A percentile compares a stretch with the other conserved stretches of the same genome.
Conservation (phyloP, 1,284 basidiomycete species). For the Malassezia restricta region DNA sequence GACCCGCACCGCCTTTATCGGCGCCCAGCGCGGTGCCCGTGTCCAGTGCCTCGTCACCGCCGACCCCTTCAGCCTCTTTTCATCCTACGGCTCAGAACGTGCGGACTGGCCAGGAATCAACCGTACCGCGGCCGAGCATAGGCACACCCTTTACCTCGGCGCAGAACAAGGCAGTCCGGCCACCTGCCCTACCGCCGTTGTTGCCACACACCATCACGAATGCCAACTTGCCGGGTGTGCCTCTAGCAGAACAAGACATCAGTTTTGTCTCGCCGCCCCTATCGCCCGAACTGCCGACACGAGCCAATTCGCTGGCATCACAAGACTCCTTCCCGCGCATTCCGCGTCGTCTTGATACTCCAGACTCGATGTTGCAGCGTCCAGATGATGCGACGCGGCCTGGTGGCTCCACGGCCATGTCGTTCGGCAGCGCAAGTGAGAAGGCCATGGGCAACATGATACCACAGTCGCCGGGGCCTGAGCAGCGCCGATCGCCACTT, state of each 20-base stretch:
- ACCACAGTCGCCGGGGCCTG: neutral
- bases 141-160: too few relatives aligned
- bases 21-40: too few relatives aligned
- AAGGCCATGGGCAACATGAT: neutral
- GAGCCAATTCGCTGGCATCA: conserved; percentile 8
- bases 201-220: neutral
- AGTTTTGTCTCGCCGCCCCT: conserved; percentile 2
- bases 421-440: conserved; percentile 1
- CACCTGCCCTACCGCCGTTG: neutral
- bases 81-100: too few relatives aligned
- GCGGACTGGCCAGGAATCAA: too few relatives aligned
- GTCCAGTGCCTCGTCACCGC: too few relatives aligned
- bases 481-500: neutral
- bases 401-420: neutral
- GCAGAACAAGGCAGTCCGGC: too few relatives aligned
- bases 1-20: too few relatives aligned
- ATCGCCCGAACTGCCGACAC: conserved; percentile 5
- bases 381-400: neutral
- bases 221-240: neutral
- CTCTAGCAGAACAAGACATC: conserved; percentile 6
- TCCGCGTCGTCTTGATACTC: neutral
- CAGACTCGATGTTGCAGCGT: neutral
- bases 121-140: too few relatives aligned
- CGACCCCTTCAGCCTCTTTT: too few relatives aligned
- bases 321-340: conserved; percentile 6